Base-by-base conservation (phyloP, 495 filamentous ascomycete species). In the Aspergillus conjunctus region DNA sequence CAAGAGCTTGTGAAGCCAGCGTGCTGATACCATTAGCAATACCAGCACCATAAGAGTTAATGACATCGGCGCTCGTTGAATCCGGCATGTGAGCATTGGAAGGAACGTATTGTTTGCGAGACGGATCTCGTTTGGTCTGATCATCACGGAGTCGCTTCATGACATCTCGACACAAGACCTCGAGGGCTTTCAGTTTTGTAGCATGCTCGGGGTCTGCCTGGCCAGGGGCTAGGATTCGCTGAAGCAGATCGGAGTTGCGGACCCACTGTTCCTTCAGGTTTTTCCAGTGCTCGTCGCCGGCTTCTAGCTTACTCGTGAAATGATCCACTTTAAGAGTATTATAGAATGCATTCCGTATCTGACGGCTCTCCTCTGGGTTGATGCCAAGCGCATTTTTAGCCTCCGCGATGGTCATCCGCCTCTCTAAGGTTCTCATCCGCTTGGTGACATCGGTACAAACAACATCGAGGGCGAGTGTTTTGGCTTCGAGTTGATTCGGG, bases 371-470 rank as follows among this genome's bases (percentile, higher is more conserved):
- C 54, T 86, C 81, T 0, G 91, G 91, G 60, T 93, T 89, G 62
- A 93, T 74, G 2, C 84, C 85, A 14, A 94, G 80, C 7, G 82
- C 75, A 59, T 86, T 87, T 66, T 91, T 92, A 18, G 89, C 89
- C 60, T 91, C 87, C 32, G 84, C 82, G 48, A 92, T 82, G 4
- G 85, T 87, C 77, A 93, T 85, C 30, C 78, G 74, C n/a, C 75
- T 76, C 55, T 84, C 80, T 31, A 83, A 55, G 1, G 81, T 87
- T 41, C 91, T 80, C 80, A 92, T 88, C 22, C 87, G 77, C 71
- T 94, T 94, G 9, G 88, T 91, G 50, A 93, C 88, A 70, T 93
- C 89, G n/a, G 80, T 86, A 66, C 88, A 91, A 22, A 94, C 85
- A 26, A 91, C 81, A 72, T 94, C 91, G 8, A 94, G 76, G 1